Conservation (phyloP, 352 stramenopile genomes). For the Phytophthora megakarya region DNA sequence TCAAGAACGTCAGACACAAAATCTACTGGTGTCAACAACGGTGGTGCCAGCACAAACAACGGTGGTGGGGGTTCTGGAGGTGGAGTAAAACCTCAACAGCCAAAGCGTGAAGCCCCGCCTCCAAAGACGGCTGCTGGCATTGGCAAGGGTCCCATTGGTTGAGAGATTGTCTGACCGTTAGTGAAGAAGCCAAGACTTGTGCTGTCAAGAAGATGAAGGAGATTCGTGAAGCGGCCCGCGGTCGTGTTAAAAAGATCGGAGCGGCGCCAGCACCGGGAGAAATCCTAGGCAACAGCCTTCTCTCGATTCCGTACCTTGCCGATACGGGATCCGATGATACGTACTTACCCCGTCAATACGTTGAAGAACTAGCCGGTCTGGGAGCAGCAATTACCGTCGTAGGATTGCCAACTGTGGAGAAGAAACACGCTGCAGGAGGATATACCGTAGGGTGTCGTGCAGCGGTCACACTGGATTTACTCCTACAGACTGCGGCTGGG, state of each 20-base stretch:
- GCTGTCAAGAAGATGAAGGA: slow-evolving; percentile 8
- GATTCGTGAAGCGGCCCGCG: neutral
- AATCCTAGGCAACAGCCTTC: slow-evolving; percentile 1
- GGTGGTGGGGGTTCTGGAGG: neutral
- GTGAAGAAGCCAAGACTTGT: slow-evolving; percentile 2
- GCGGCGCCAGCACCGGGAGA: neutral
- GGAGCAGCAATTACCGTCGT: neutral
- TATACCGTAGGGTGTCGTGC: neutral
- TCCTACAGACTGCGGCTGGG: slow-evolving; percentile 11
- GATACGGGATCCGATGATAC: neutral
- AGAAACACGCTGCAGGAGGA: neutral
- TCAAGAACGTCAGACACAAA: no score
- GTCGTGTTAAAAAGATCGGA: no score
- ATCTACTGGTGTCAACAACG: no score
- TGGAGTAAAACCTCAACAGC: neutral
- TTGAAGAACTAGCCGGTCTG: neutral
- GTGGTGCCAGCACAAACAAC: no score
- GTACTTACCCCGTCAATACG: neutral
- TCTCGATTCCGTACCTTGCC: slow-evolving; percentile 1
- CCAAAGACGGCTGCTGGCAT: slow-evolving; percentile 10
- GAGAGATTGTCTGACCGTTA: slow-evolving; percentile 3
- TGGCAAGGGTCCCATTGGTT: slow-evolving; percentile 4
- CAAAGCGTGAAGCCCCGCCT: neutral
- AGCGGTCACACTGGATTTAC: neutral
- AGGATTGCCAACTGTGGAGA: neutral